phyloP scores from a whole-genome alignment of 2,329 filamentous ascomycete species.

The Clonostachys rosea region DNA sequence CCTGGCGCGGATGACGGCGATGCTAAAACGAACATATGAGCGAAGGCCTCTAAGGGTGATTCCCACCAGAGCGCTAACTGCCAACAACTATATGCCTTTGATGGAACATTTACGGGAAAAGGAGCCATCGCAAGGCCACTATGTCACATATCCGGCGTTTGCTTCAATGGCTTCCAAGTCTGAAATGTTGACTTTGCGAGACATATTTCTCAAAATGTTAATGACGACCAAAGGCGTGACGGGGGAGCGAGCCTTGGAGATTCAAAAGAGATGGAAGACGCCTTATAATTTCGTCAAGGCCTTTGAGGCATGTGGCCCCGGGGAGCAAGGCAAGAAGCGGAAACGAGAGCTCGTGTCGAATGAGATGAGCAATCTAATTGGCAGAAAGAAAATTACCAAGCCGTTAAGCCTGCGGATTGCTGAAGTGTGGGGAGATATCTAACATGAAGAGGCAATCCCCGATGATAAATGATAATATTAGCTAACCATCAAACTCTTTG shows the following conservation, averaged over 20 bases:
- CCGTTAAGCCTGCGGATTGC: conserved; percentile 64
- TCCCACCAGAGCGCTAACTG: conserved; percentile 58
- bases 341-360: conserved; percentile 56
- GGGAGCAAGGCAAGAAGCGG: conserved; percentile 46
- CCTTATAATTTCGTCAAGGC: conserved; percentile 68
- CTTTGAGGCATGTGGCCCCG: conserved; percentile 49
- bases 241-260: conserved; percentile 74
- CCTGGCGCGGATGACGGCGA: conserved; percentile 64
- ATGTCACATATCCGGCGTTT: conserved; percentile 69
- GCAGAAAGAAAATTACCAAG: conserved; percentile 64
- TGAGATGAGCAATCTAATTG: conserved; percentile 53
- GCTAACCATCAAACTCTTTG: background rate
- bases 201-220: conserved; percentile 79
- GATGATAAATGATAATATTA: background rate
- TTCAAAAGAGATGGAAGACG: conserved; percentile 74
- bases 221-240: conserved; percentile 76
- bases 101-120: conserved; percentile 52
- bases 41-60: conserved; percentile 54
- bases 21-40: conserved; percentile 64
- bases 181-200: conserved; percentile 66
- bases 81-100: conserved; percentile 61
- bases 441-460: conserved; percentile 6
- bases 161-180: conserved; percentile 71
- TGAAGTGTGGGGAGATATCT: conserved; percentile 63
- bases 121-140: conserved; percentile 42